phyloP scores from a whole-genome alignment of 306 rosid genomes.

The Vigna unguiculata region DNA sequence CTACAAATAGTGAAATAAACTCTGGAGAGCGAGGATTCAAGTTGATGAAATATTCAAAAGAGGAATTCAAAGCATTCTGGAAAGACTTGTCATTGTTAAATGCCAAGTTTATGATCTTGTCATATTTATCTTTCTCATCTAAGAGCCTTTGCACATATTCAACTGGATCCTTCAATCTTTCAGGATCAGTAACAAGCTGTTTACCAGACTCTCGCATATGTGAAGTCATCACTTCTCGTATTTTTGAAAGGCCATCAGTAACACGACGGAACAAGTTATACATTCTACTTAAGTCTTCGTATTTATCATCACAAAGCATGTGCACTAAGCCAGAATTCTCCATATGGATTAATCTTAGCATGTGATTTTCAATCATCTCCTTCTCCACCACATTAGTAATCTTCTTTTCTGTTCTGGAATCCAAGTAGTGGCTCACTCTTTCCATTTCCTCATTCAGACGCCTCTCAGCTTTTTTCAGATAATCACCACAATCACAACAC shows the following conservation, averaged over 20 bases:
- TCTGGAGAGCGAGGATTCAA: constrained; percentile 89
- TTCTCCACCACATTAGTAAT: constrained; percentile 85
- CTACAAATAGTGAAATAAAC: constrained; percentile 87
- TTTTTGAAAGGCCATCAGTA: constrained; percentile 66
- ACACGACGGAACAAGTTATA: constrained; percentile 89
- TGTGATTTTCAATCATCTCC: constrained; percentile 95
- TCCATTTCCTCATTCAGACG: constrained; percentile 94
- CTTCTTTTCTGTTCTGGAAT: constrained; percentile 76
- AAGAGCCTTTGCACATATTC: constrained; percentile 90
- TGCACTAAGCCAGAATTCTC: constrained; percentile 90
- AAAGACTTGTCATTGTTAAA: constrained; percentile 90
- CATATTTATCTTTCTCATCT: constrained; percentile 80
- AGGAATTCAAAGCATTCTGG: constrained; percentile 91
- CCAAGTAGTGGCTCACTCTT: constrained; percentile 91
- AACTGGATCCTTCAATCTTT: constrained; percentile 92
- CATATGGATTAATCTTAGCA: constrained; percentile 89
- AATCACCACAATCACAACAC: constrained; percentile 93
- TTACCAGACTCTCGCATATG: constrained; percentile 86
- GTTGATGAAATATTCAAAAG: constrained; percentile 87
- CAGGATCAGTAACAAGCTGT: constrained; percentile 91
- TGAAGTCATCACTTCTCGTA: constrained; percentile 90
- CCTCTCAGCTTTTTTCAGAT: constrained; percentile 88
- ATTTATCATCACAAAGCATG: constrained; percentile 87
- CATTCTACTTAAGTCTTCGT: constrained; percentile 91
- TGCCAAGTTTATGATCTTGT: constrained; percentile 67